These are phyloP conservation scores for Balamuthia mandrillaris DNA, from an alignment of 208 protist genomes.

Conservation along the genomic window DNA sequence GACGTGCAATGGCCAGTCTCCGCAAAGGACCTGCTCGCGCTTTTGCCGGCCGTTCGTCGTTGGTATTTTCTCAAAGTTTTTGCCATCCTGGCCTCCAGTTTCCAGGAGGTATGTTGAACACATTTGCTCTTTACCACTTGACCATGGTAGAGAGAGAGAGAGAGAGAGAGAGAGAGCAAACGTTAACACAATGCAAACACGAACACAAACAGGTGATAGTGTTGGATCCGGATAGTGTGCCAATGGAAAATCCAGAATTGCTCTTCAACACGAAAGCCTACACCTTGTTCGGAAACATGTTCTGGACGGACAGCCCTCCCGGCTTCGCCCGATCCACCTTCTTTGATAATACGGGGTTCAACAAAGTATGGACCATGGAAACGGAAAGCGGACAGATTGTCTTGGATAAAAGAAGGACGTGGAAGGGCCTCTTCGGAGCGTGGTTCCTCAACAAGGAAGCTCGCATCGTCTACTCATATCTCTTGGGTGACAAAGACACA, in stretches of 20 bases:
- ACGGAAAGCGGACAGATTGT: not conserved
- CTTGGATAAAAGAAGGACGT: not conserved
- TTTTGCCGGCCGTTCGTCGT: too few relatives aligned
- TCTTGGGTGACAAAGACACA: not conserved
- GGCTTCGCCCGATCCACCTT: not conserved
- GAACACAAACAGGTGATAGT: too few relatives aligned
- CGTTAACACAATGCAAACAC: too few relatives aligned
- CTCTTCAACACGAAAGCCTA: not conserved
- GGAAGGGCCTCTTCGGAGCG: not conserved
- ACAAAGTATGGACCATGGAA: too few relatives aligned
- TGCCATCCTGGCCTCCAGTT: not conserved
- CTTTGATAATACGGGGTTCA: not conserved
- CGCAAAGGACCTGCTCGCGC: too few relatives aligned
- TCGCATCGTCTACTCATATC: not conserved
- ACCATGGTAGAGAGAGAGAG: too few relatives aligned
- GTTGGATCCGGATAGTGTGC: not conserved
- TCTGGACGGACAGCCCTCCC: not conserved
- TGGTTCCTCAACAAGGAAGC: not conserved
- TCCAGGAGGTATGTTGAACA: not conserved
- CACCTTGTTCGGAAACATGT: not conserved
- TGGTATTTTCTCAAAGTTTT: not conserved
- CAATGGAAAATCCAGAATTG: not conserved
- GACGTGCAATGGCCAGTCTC: too few relatives aligned
- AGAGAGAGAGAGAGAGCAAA: too few relatives aligned
- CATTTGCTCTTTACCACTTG: too few relatives aligned